Conservation (phyloP, 208 protist genomes). For the Leishmania braziliensis region DNA sequence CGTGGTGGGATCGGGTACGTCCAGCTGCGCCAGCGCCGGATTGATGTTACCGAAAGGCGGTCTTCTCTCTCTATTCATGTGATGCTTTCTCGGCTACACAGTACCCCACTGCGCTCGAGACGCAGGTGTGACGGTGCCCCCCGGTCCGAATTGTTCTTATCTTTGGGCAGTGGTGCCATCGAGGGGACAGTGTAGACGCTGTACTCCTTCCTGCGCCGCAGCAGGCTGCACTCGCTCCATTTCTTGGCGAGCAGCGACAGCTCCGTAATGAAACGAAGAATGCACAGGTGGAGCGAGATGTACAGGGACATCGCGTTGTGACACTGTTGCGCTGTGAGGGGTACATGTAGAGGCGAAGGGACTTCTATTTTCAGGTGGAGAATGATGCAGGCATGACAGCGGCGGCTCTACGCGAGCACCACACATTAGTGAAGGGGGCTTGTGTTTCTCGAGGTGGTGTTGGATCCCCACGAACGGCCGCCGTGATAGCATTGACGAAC, state of each 20-base stretch:
- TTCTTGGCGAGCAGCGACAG: slow-evolving; percentile 64
- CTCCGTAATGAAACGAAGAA: slow-evolving; percentile 52
- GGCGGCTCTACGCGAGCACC: slow-evolving; percentile 12
- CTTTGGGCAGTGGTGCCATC: slow-evolving; percentile 41
- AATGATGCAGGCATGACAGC: slow-evolving; percentile 15
- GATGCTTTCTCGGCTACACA: slow-evolving; percentile 51
- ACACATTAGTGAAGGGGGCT: slow-evolving; percentile 15
- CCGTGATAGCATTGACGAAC: slow-evolving; percentile 24
- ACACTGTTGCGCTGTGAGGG: slow-evolving; percentile 40
- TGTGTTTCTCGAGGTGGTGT: slow-evolving; percentile 40
- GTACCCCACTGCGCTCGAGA: slow-evolving; percentile 45
- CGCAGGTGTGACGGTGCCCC: slow-evolving; percentile 37
- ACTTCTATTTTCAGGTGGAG: slow-evolving; percentile 11
- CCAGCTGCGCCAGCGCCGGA: slow-evolving; percentile 32
- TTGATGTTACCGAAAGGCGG: slow-evolving; percentile 32
- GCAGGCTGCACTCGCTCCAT: slow-evolving; percentile 29
- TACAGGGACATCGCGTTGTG: slow-evolving; percentile 58
- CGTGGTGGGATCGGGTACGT: slow-evolving; percentile 49
- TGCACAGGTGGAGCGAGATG: slow-evolving; percentile 48
- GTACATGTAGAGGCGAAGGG: slow-evolving; percentile 15
- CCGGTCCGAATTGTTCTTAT: slow-evolving; percentile 36
- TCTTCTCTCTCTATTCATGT: slow-evolving; percentile 37
- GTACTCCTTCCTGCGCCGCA: slow-evolving; percentile 38
- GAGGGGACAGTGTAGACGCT: slow-evolving; percentile 57
- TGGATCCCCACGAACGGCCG: slow-evolving; percentile 43